Evolutionary conservation across 2,329 filamentous ascomycete genomes (phyloP).

Genomic region (Calonectria montana): DNA sequence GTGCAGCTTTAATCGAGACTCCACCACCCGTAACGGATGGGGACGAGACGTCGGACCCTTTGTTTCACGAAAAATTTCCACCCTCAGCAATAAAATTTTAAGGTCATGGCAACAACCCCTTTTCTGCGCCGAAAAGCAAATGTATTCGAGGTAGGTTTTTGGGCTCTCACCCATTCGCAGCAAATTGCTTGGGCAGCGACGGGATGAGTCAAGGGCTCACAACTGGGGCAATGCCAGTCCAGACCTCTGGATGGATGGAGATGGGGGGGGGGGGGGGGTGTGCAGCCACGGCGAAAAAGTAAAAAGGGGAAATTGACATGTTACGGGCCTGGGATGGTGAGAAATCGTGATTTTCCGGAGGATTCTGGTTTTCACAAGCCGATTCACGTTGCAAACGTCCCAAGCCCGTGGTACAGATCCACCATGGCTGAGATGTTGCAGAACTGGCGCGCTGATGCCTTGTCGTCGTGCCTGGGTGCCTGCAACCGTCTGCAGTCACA

Average conservation of each 20-base stretch:
- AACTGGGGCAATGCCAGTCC: slow-evolving; percentile 36
- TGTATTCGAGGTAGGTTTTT: not conserved
- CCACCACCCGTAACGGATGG: not conserved
- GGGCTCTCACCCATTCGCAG: slow-evolving; percentile 15
- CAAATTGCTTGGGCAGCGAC: slow-evolving; percentile 33
- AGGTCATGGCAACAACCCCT: not conserved
- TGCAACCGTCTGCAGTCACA: not conserved
- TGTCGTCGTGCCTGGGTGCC: not conserved
- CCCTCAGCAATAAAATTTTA: not conserved
- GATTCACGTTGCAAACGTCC: not conserved
- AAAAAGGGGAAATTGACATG: slow-evolving; percentile 17
- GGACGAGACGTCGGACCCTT: not conserved
- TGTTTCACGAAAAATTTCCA: slow-evolving; percentile 8
- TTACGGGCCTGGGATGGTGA: not conserved
- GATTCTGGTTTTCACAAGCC: not conserved
- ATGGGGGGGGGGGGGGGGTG: slow-evolving; percentile 4
- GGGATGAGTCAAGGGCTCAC: slow-evolving; percentile 18
- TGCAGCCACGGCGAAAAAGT: slow-evolving; percentile 12
- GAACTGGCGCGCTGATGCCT: not conserved
- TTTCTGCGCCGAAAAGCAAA: slow-evolving; percentile 4
- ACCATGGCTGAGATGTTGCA: not conserved
- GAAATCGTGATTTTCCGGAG: slow-evolving; percentile 1
- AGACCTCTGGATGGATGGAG: slow-evolving; percentile 14
- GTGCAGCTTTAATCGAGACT: not conserved
- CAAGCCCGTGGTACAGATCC: not conserved